Evolutionary conservation across 2,329 filamentous ascomycete genomes (phyloP), one percentile per base, ranked within the genome.

Genomic region (Phyllosticta citrichinensis): DNA sequence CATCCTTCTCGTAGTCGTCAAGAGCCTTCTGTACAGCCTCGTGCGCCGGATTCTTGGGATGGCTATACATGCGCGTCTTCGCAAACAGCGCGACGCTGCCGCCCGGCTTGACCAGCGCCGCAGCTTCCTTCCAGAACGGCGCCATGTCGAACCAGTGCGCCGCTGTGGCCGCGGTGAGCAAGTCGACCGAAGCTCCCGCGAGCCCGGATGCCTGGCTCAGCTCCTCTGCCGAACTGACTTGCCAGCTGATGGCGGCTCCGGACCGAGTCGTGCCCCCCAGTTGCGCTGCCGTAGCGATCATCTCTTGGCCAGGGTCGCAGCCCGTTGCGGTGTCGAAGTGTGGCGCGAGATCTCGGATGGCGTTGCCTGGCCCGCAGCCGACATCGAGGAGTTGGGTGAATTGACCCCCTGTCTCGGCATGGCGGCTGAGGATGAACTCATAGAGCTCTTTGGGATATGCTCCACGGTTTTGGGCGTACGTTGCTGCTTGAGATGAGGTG

Each of bases 131-230:
- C 76, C 80, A 84, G 70, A 84, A 84, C 0, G 60, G 59, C 0
- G 71, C 64, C 75, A 83, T 77, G 64, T 84, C 75, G 70, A 85
- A 83, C 82, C 82, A 85, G 68, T 85, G 83, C 0, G 80, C 60
- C 11, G 80, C 77, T 2, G 74, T 80, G 0, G 78, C 78, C 9
- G 77, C 76, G 0, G 75, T 78, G 63, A 83, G 72, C n/a, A 83
- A 68, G 65, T 83, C 81, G 9, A 83, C 75, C 58, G 69, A 71
- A 52, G 63, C 63, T 52, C 71, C 72, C 2, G 63, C 63, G 3
- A 79, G 62, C 1, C 11, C 64, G 60, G 14, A 74, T 62, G 1
- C 69, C 2, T 64, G 59, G 19, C 73, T 74, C 2, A 82, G 71
- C 0, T 74, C 70, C 63, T 83, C 80, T 1, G 80, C 80, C 0